Evolutionary conservation across 768 basidiomycete genomes (phyloP).

Genomic region (Candolleomyces efflorescens): DNA sequence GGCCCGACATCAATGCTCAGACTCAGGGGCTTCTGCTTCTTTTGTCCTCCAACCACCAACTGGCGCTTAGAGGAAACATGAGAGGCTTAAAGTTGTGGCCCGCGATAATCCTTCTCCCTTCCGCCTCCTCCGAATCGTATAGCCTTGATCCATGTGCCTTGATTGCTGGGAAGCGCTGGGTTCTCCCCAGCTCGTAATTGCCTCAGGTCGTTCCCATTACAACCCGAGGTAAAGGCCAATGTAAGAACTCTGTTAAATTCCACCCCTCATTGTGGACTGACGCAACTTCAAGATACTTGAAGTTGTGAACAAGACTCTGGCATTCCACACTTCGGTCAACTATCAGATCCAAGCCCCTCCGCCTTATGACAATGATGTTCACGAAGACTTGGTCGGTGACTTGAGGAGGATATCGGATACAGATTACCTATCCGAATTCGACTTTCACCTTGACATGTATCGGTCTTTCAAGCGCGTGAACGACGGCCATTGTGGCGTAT

Average conservation of each 20-base stretch:
- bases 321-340: conserved; percentile 61
- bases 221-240: conserved; percentile 44
- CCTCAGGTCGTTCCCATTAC: conserved; percentile 44
- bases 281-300: conserved; percentile 41
- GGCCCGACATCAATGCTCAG: too few relatives aligned
- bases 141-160: conserved; percentile 43
- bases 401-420: conserved; percentile 41
- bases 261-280: background rate
- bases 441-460: conserved; percentile 52
- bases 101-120: background rate
- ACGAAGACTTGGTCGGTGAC: conserved; percentile 50
- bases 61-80: too few relatives aligned
- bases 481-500: conserved; percentile 54
- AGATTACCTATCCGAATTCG: conserved; percentile 46
- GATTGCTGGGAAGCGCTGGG: conserved; percentile 55
- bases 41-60: too few relatives aligned
- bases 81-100: background rate
- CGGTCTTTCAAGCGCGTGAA: conserved; percentile 49
- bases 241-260: conserved; percentile 25
- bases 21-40: too few relatives aligned
- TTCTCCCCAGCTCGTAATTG: conserved; percentile 46
- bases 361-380: conserved; percentile 51
- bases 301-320: conserved; percentile 51
- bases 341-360: conserved; percentile 52
- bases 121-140: background rate